Conservation (phyloP, 176 grass and related monocot genomes). For the Ananas comosus region DNA sequence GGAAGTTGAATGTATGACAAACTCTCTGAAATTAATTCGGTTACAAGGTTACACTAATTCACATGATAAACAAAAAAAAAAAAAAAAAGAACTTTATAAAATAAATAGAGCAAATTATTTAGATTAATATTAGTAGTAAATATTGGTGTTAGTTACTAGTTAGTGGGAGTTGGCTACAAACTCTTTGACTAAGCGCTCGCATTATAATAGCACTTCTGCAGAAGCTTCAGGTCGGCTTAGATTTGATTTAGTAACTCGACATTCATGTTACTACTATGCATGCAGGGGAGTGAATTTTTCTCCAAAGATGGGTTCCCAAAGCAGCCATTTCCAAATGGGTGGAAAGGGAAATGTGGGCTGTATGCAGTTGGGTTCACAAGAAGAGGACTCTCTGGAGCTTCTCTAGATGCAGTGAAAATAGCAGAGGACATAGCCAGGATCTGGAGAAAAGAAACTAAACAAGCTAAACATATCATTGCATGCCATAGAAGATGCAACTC, state of each 20-base stretch:
- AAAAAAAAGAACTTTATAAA: too few species aligned
- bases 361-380: conserved; percentile 40
- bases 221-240: neutral
- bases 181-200: too few species aligned
- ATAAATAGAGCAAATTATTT: too few species aligned
- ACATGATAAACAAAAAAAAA: neutral
- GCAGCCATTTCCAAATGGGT: conserved; percentile 27
- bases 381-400: conserved; percentile 35
- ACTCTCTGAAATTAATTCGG: too few species aligned
- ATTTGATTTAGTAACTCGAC: neutral
- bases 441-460: conserved; percentile 31
- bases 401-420: conserved; percentile 21
- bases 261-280: neutral
- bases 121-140: too few species aligned
- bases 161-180: too few species aligned
- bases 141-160: too few species aligned
- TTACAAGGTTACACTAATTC: too few species aligned
- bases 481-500: conserved; percentile 28
- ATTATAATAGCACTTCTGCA: too few species aligned
- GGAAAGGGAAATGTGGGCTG: conserved; percentile 32
- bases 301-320: conserved; percentile 28
- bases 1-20: neutral
- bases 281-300: conserved; percentile 29
- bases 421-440: conserved; percentile 31
- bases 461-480: conserved; percentile 17